Conservation (phyloP, 163 green algal genomes). For the Coccomyxa subellipsoidea region DNA sequence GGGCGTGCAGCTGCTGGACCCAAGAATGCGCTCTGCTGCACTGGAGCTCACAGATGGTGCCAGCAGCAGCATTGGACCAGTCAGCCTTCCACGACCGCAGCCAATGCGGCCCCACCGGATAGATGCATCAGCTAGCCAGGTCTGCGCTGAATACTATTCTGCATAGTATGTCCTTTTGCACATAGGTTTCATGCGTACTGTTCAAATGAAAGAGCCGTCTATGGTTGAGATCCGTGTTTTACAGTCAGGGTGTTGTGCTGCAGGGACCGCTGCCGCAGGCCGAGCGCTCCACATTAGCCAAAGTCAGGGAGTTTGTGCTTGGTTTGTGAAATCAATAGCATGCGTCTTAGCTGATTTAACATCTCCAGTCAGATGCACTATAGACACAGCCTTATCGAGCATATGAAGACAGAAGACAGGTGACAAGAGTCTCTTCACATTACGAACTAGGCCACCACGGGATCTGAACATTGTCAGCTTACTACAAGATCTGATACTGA, state of each 20-base stretch:
- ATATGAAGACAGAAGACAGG: no score
- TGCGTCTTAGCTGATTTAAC: no score
- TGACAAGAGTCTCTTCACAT: no score
- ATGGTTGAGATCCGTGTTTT: neutral
- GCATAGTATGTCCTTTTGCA: neutral
- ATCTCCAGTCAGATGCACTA: no score
- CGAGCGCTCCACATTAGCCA: neutral
- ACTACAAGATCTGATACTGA: no score
- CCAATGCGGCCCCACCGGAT: neutral
- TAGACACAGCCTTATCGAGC: no score
- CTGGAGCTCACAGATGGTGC: neutral
- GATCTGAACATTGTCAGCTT: no score
- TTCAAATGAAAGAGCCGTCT: no score
- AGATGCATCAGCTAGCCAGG: neutral
- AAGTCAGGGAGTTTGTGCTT: slow-evolving; percentile 1
- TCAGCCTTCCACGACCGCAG: neutral
- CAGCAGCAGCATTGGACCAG: neutral
- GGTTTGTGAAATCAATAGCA: slow-evolving; percentile 8
- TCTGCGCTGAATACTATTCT: neutral
- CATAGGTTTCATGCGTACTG: no score
- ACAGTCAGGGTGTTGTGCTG: neutral
- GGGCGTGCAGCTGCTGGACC: slow-evolving; percentile 71
- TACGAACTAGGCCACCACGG: no score
- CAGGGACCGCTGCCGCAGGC: slow-evolving; percentile 5
- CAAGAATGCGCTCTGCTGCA: slow-evolving; percentile 2